Evolutionary conservation across 371 early-diverging fungal genomes (phyloP), one percentile per base, ranked within the genome.

Genomic region (Basidiobolus meristosporus): DNA sequence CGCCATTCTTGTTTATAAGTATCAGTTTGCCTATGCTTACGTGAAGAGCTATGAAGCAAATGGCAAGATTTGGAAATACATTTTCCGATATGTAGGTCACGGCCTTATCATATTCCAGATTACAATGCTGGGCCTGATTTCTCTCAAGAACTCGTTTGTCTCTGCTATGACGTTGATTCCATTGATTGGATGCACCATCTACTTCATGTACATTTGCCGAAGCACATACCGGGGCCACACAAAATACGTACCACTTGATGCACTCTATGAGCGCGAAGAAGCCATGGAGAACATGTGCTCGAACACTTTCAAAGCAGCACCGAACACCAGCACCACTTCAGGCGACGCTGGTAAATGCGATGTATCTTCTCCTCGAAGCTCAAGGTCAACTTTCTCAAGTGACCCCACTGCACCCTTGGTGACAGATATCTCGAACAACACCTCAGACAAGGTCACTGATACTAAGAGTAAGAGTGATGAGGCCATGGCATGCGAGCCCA

Each of bases 91-190:
- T 18, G 72, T 81, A 20, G 67, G 79, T 10, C 57, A 73, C 21
- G 82, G 88, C 0, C 55, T 92, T 17, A 43, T 83, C 38, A 70
- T 92, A 28, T 84, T 81, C 61, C 93, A 92, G 46, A 44, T 81
- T 18, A 75, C 87, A 2, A 81, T 87, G 68, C 62, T 86, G 23
- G 90, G 89, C 1, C 29, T 73, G 2, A 38, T 77, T 53, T 50
- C 77, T 67, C 46, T 86, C 59, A 62, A 65, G 36, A 60, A 61
- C 26, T 63, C 66, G 0, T 65, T 64, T 41, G 41, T 59, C 5
- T 36, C 66, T 6, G 66, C 67, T 1, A 49, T 50, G 0, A 38
- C 71, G 1, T 51, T 68, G 23, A 41, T 51, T 1, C 73, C 73
- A 4, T 51, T 71, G 12, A 48, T 71, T 1, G 14, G 70, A 3